Evolutionary conservation across 805 yeast genomes (phyloP), one percentile per base, ranked within the genome.

Genomic region (Sungouiozyma intestinalis): DNA sequence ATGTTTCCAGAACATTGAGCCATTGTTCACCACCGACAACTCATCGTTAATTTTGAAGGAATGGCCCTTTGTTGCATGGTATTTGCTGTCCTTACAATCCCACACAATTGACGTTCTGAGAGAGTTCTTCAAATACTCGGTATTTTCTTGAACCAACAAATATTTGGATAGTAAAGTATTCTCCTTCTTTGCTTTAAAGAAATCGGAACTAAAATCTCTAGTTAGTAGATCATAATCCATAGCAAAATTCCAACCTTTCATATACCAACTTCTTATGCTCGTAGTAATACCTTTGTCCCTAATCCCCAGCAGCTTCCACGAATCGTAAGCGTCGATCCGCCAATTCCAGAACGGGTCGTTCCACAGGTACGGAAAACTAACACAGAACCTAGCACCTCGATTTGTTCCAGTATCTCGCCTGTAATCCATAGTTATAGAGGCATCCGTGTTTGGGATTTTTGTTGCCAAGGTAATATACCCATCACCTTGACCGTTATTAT

Each of bases 401-500:
- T 72, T 67, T 1, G 79, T 77, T 40, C 79, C 67, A 4, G 82
- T 77, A 16, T 83, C 83, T 19, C 73, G 63, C 4, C 78, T 77
- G 43, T 75, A 70, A 45, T 78, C 78, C 14, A 78, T 46, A 14
- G 72, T 64, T 14, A 82, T 51, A 5, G 64, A 64, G 55, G 81
- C 88, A 14, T 83, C 86, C n/a, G 80, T 81, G 3, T 84, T 86
- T 48, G 80, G 71, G 7, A 74, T 64, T 53, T 81, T 81, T 45
- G 53, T 38, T 59, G 78, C 87, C 43, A 88, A 76, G 27, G 85
- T 80, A 38, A 86, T 71, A 55, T 88, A 87, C 1, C 97, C 97
- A 56, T 85, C 56, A 24, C 97, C 98, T 66, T 92, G 97, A 27
- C 95, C 95, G 9, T 47, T 44, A 57, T 92, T 90, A 2, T 97